phyloP scores from a whole-genome alignment of 768 basidiomycete genomes.

The Psilocybe tampanensis region DNA sequence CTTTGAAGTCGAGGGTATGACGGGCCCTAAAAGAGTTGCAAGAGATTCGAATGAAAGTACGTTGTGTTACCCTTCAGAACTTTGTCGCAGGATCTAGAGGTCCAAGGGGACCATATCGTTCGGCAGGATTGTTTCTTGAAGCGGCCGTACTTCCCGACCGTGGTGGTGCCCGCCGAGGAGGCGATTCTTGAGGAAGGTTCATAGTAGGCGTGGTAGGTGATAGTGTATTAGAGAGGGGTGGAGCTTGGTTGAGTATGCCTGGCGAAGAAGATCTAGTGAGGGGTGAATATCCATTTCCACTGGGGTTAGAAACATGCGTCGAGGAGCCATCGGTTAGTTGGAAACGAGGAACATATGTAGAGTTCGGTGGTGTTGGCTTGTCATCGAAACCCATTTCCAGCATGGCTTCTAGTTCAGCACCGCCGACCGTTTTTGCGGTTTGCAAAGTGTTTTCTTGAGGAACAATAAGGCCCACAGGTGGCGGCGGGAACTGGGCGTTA shows the following conservation, averaged over 20 bases:
- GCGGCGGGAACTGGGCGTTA: conserved; percentile 75
- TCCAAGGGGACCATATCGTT: conserved; percentile 57
- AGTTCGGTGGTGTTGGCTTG: conserved; percentile 49
- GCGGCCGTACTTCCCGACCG: conserved; percentile 15
- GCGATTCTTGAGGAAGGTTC: conserved; percentile 19
- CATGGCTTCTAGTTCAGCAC: conserved; percentile 88
- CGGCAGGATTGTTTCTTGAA: conserved; percentile 28
- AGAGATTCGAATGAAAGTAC: conserved; percentile 24
- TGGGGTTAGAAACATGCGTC: conserved; percentile 40
- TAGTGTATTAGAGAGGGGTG: conserved; percentile 31
- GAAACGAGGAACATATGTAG: conserved; percentile 54
- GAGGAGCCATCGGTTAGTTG: conserved; percentile 62
- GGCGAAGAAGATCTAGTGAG: conserved; percentile 55
- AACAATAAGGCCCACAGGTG: conserved; percentile 71
- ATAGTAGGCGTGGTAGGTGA: conserved; percentile 45
- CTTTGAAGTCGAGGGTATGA: conserved; percentile 31
- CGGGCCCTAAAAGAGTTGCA: conserved; percentile 15
- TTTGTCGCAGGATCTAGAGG: conserved; percentile 62
- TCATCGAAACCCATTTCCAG: conserved; percentile 90
- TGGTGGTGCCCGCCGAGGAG: conserved; percentile 6
- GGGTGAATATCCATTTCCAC: conserved; percentile 59
- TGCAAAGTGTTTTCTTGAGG: conserved; percentile 40
- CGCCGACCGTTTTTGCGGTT: conserved; percentile 55
- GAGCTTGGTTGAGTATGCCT: conserved; percentile 23
- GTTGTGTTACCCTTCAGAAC: conserved; percentile 37